phyloP scores from a whole-genome alignment of 2,329 filamentous ascomycete genomes.

The Talaromyces sp. region DNA sequence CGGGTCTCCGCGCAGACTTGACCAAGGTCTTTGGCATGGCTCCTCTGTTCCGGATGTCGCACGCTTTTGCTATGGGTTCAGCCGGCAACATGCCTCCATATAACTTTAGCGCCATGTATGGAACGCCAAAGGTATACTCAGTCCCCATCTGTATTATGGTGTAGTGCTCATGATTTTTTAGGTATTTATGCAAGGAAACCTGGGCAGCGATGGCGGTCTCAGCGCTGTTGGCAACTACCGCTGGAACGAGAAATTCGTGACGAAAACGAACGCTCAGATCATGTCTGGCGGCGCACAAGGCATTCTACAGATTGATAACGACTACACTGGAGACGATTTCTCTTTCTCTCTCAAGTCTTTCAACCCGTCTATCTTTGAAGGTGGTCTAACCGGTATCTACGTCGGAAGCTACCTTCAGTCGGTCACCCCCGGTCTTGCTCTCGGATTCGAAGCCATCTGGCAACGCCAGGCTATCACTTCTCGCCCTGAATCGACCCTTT shows the following conservation, averaged over 20 bases:
- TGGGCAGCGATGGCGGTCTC: constrained; percentile 88
- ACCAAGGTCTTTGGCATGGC: constrained; percentile 94
- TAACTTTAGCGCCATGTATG: constrained; percentile 89
- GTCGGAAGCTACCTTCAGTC: constrained; percentile 95
- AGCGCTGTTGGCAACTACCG: constrained; percentile 90
- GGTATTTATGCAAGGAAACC: constrained; percentile 92
- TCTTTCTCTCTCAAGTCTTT: constrained; percentile 88
- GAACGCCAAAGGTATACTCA: constrained; percentile 76
- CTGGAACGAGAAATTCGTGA: constrained; percentile 74
- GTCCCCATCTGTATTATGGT: not conserved
- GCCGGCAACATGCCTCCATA: constrained; percentile 85
- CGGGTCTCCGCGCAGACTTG: constrained; percentile 89
- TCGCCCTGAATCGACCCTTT: constrained; percentile 85
- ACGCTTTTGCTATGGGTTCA: constrained; percentile 89
- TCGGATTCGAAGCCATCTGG: constrained; percentile 92
- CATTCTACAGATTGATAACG: constrained; percentile 90
- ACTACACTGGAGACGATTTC: constrained; percentile 92
- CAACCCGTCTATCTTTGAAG: constrained; percentile 92
- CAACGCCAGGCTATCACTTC: constrained; percentile 79
- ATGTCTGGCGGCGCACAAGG: constrained; percentile 73
- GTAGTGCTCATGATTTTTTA: constrained; percentile 36
- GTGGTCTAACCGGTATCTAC: constrained; percentile 88
- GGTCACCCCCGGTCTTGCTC: constrained; percentile 77
- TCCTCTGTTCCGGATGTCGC: constrained; percentile 94
- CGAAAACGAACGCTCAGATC: constrained; percentile 85